Evolutionary conservation across 352 stramenopile species (phyloP).

Genomic region (Phytopythium delawarense): DNA sequence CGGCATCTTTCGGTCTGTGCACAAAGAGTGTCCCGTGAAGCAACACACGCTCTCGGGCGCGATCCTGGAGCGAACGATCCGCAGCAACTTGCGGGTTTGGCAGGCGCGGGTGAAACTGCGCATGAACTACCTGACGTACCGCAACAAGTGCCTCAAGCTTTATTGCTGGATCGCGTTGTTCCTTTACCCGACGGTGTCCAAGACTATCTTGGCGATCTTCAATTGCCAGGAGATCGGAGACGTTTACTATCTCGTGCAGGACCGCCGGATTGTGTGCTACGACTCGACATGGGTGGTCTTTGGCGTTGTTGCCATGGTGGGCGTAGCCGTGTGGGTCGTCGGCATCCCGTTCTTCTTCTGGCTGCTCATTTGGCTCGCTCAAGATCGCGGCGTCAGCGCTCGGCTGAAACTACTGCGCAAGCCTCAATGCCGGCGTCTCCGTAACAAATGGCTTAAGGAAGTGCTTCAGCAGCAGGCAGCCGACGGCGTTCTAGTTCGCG

Average conservation of each 20-base stretch:
- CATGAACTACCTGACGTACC: slow-evolving; percentile 83
- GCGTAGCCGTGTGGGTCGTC: slow-evolving; percentile 64
- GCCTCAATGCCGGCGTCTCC: slow-evolving; percentile 30
- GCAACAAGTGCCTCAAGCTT: slow-evolving; percentile 75
- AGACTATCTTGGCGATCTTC: slow-evolving; percentile 78
- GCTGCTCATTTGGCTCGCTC: slow-evolving; percentile 60
- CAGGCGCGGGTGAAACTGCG: slow-evolving; percentile 71
- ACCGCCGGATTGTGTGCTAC: slow-evolving; percentile 72
- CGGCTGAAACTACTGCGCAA: slow-evolving; percentile 44
- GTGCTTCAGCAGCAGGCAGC: slow-evolving; percentile 41
- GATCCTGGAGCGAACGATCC: slow-evolving; percentile 62
- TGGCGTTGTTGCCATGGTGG: slow-evolving; percentile 43
- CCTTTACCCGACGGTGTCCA: slow-evolving; percentile 73
- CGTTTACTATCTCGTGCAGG: slow-evolving; percentile 53
- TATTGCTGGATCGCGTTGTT: slow-evolving; percentile 76
- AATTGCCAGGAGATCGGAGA: slow-evolving; percentile 72
- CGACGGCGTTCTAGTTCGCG: slow-evolving; percentile 37
- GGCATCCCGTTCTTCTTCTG: slow-evolving; percentile 81
- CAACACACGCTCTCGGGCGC: slow-evolving; percentile 38
- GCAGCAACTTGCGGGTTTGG: slow-evolving; percentile 72
- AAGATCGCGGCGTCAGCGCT: slow-evolving; percentile 46
- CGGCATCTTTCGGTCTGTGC: slow-evolving; percentile 52
- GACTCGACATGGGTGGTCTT: slow-evolving; percentile 61
- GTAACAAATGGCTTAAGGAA: slow-evolving; percentile 63
- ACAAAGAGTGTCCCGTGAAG: slow-evolving; percentile 46